phyloP scores from a whole-genome alignment of 2,329 filamentous ascomycete species.

The Curvularia lunata region DNA sequence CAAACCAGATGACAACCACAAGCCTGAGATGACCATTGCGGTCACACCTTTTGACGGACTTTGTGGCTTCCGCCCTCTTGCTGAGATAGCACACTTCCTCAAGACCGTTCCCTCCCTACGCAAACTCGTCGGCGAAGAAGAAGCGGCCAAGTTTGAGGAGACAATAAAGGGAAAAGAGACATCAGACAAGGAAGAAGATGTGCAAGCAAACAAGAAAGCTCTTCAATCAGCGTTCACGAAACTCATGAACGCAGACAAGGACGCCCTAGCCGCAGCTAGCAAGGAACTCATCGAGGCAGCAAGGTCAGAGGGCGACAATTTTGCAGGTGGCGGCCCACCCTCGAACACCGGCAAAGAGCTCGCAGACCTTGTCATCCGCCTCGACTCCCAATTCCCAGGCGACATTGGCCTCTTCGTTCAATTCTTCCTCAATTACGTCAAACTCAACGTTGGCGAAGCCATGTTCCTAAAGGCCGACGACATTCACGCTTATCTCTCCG shows the following conservation, averaged over 20 bases:
- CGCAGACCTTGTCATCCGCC: slow-evolving; percentile 75
- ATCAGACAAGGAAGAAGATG: slow-evolving; percentile 54
- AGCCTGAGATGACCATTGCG: slow-evolving; percentile 99
- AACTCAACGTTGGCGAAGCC: slow-evolving; percentile 84
- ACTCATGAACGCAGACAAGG: slow-evolving; percentile 78
- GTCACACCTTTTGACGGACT: slow-evolving; percentile 95
- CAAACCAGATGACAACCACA: slow-evolving; percentile 88
- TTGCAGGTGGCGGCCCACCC: slow-evolving; percentile 74
- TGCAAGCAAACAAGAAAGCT: slow-evolving; percentile 72
- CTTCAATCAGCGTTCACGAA: slow-evolving; percentile 77
- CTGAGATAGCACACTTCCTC: slow-evolving; percentile 86
- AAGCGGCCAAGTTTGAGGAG: slow-evolving; percentile 54
- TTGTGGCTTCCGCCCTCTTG: slow-evolving; percentile 89
- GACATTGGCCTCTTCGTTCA: slow-evolving; percentile 95
- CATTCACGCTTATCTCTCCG: slow-evolving; percentile 92
- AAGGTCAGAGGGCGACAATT: slow-evolving; percentile 69
- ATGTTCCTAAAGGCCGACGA: slow-evolving; percentile 97
- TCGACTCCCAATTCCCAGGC: slow-evolving; percentile 80
- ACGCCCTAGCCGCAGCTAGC: slow-evolving; percentile 68
- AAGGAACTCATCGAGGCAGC: slow-evolving; percentile 75
- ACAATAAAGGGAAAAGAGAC: slow-evolving; percentile 60
- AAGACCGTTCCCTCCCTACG: slow-evolving; percentile 63
- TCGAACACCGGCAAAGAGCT: slow-evolving; percentile 73
- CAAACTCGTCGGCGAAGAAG: slow-evolving; percentile 56
- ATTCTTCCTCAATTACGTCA: slow-evolving; percentile 97